phyloP scores from a whole-genome alignment of 2,329 filamentous ascomycete species.

The Capronia epimyces region DNA sequence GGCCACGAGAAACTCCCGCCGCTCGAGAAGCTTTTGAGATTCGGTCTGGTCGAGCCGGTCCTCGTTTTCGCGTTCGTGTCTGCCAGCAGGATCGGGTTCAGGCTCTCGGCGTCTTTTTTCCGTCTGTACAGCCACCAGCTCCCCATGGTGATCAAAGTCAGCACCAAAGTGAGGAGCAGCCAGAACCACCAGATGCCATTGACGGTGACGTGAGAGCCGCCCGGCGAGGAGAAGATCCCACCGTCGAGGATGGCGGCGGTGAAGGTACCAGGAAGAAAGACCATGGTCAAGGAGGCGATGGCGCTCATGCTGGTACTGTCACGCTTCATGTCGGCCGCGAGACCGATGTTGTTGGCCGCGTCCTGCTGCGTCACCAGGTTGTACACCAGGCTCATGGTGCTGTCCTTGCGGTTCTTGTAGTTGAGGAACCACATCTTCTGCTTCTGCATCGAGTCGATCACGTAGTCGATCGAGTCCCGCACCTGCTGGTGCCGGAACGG shows the following conservation, averaged over 20 bases:
- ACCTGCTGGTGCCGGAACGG: not conserved
- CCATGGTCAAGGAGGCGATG: slow-evolving; percentile 34
- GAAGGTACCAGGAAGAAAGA: slow-evolving; percentile 29
- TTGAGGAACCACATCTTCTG: slow-evolving; percentile 31
- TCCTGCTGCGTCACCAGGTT: slow-evolving; percentile 34
- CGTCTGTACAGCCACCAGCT: slow-evolving; percentile 23
- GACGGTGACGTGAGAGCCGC: not conserved
- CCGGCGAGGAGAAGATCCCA: slow-evolving; percentile 7
- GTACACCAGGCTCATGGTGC: slow-evolving; percentile 28
- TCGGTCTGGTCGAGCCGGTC: too few species aligned
- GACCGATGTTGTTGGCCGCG: slow-evolving; percentile 31
- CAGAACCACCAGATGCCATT: slow-evolving; percentile 20
- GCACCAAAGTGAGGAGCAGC: slow-evolving; percentile 18
- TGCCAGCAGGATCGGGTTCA: not conserved
- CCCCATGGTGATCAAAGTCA: slow-evolving; percentile 17
- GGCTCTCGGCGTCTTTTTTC: not conserved
- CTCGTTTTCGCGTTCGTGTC: not conserved
- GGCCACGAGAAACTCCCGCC: not conserved
- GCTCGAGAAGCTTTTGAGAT: not conserved
- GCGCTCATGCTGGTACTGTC: slow-evolving; percentile 33
- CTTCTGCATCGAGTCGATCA: slow-evolving; percentile 31
- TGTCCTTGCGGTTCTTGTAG: slow-evolving; percentile 30
- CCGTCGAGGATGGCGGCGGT: slow-evolving; percentile 14
- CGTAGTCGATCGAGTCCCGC: slow-evolving; percentile 27
- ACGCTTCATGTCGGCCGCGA: slow-evolving; percentile 30